Conservation (phyloP, 73 alveolate species). For the Urostyla sp. region DNA sequence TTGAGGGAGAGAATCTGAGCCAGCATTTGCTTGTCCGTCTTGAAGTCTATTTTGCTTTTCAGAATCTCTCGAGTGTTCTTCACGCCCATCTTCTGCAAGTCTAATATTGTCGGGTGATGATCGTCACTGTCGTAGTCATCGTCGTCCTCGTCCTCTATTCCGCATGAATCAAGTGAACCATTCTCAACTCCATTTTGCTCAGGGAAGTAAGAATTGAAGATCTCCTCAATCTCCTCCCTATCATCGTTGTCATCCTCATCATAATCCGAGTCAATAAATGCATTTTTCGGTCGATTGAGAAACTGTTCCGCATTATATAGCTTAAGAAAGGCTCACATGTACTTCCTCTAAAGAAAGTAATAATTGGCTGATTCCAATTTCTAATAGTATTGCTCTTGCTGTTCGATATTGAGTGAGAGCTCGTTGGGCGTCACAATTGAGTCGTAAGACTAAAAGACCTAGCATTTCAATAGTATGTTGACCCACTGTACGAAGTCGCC, state of each 20-base stretch:
- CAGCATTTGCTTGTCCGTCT: neutral
- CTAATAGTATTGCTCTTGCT: constrained; percentile 32
- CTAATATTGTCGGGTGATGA: neutral
- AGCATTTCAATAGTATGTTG: constrained; percentile 13
- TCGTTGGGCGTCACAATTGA: constrained; percentile 49
- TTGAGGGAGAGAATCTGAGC: neutral
- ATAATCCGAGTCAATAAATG: constrained; percentile 44
- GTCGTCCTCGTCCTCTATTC: neutral
- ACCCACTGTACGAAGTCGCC: constrained; percentile 48
- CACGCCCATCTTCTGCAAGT: neutral
- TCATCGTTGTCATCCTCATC: constrained; percentile 39
- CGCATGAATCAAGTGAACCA: neutral
- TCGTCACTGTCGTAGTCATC: constrained; percentile 25
- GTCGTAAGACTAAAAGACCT: constrained; percentile 22
- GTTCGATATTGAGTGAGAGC: neutral
- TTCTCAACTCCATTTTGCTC: constrained; percentile 1
- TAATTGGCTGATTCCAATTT: constrained; percentile 16
- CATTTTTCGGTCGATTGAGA: neutral
- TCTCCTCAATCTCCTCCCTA: constrained; percentile 40
- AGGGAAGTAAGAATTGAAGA: constrained; percentile 3
- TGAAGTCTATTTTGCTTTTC: neutral
- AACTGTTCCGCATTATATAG: neutral
- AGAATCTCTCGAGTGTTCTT: neutral
- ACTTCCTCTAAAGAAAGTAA: constrained; percentile 15
- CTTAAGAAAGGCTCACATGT: constrained; percentile 31